phyloP scores from a whole-genome alignment of 192 early-diverging fungal species.

The Phlyctochytrium bullatum region DNA sequence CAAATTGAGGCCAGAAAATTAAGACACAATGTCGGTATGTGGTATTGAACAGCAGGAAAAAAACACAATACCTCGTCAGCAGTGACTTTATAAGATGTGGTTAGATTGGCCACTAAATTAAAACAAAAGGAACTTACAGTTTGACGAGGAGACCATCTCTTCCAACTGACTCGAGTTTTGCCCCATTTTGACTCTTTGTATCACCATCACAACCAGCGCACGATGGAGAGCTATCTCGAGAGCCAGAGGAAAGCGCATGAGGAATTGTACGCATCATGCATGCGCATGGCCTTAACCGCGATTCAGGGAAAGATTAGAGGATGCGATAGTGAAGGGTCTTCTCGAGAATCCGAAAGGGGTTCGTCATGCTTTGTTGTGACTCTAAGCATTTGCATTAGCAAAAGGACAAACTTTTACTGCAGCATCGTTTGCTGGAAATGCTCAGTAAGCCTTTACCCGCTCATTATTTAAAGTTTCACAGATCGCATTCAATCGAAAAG shows the following conservation, averaged over 20 bases:
- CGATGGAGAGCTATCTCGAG: too few species aligned
- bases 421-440: slow-evolving; percentile 73
- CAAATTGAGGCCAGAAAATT: background rate
- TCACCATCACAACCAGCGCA: too few species aligned
- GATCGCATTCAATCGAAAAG: slow-evolving; percentile 69
- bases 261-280: too few species aligned
- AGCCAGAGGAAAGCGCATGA: slow-evolving; percentile 76
- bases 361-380: slow-evolving; percentile 13
- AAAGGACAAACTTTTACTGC: slow-evolving; percentile 74
- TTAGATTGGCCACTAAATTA: background rate
- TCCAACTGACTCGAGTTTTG: slow-evolving; percentile 68
- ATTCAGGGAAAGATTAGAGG: slow-evolving; percentile 92
- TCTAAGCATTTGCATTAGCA: slow-evolving; percentile 42
- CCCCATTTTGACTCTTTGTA: slow-evolving; percentile 53
- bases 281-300: too few species aligned
- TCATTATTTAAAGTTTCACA: background rate
- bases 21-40: background rate
- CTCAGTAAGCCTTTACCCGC: slow-evolving; percentile 17
- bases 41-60: background rate
- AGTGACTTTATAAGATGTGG: slow-evolving; percentile 29
- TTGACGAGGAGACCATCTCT: slow-evolving; percentile 75
- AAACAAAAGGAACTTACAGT: slow-evolving; percentile 58
- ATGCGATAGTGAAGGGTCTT: slow-evolving; percentile 80
- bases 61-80: slow-evolving; percentile 34
- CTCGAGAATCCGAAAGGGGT: slow-evolving; percentile 70